Percentiles rank a stretch among this genome's conserved stretches.
Evolutionary conservation across 768 basidiomycete genomes (phyloP).

Genomic region (Termitomyces sp.): DNA sequence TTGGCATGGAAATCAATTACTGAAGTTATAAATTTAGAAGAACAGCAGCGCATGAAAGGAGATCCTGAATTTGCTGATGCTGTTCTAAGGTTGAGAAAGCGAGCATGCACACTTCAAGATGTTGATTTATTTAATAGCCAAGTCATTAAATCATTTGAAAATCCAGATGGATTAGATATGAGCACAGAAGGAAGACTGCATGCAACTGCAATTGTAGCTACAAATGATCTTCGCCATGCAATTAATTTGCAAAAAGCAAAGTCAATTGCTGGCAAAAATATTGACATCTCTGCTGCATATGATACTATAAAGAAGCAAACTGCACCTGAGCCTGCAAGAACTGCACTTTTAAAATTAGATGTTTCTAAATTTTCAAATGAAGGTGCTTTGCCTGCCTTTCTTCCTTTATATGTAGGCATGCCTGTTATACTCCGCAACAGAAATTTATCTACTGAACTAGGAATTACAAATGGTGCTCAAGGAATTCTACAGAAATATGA

Average conservation of each 20-base stretch:
- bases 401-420: constrained; percentile 29
- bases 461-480: constrained; percentile 17
- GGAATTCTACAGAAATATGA: background rate
- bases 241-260: too few relatives aligned
- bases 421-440: constrained; percentile 24
- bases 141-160: too few relatives aligned
- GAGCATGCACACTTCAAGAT: constrained; percentile 23
- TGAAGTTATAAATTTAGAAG: background rate
- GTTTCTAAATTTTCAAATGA: background rate
- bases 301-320: background rate
- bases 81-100: constrained; percentile 21
- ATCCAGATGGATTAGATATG: too few relatives aligned
- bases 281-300: background rate
- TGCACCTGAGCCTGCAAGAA: background rate
- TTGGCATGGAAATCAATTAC: constrained; percentile 4
- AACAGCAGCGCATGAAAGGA: constrained; percentile 3
- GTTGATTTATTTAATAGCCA: constrained; percentile 6
- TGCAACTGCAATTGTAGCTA: too few relatives aligned
- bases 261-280: background rate
- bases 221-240: too few relatives aligned
- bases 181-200: too few relatives aligned
- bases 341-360: background rate
- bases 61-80: constrained; percentile 6
- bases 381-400: constrained; percentile 19
- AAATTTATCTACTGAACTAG: constrained; percentile 31